Conservation (phyloP, 371 early-diverging fungal species). For the Actinomucor elegans region DNA sequence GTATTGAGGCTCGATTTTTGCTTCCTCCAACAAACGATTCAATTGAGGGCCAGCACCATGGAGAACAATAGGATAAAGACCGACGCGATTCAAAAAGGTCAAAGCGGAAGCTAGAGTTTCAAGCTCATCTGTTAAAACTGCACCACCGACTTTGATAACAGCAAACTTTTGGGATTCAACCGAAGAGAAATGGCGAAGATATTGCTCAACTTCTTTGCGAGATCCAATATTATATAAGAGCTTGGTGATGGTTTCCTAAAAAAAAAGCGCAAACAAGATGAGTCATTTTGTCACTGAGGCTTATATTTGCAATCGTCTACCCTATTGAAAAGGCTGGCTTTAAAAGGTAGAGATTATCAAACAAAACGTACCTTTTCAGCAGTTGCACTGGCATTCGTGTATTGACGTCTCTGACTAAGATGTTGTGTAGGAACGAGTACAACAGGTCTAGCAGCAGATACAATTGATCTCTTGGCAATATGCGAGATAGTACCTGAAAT, state of each 20-base stretch:
- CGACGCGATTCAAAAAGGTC: constrained; percentile 94
- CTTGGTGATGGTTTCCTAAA: constrained; percentile 93
- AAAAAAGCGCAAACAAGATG: neutral
- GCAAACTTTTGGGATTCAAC: constrained; percentile 99
- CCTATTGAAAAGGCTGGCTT: neutral
- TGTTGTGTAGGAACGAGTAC: constrained; percentile 11
- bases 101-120: constrained; percentile 92
- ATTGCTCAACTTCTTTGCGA: constrained; percentile 96
- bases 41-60: constrained; percentile 98
- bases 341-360: constrained; percentile 6
- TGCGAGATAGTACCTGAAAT: constrained; percentile 18
- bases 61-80: constrained; percentile 95
- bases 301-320: too few species aligned
- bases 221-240: constrained; percentile 98
- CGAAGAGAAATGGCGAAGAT: constrained; percentile 91
- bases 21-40: constrained; percentile 83
- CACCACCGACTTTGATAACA: constrained; percentile 98
- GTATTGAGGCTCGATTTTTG: constrained; percentile 89
- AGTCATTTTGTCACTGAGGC: too few species aligned
- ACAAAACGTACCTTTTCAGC: constrained; percentile 40
- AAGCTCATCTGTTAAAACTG: constrained; percentile 92
- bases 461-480: constrained; percentile 10
- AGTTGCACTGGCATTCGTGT: constrained; percentile 25
- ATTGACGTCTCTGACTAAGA: constrained; percentile 15
- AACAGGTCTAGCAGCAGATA: constrained; percentile 11